Base-by-base conservation (phyloP, 257 asterid species). In the Anisodus tanguticus region DNA sequence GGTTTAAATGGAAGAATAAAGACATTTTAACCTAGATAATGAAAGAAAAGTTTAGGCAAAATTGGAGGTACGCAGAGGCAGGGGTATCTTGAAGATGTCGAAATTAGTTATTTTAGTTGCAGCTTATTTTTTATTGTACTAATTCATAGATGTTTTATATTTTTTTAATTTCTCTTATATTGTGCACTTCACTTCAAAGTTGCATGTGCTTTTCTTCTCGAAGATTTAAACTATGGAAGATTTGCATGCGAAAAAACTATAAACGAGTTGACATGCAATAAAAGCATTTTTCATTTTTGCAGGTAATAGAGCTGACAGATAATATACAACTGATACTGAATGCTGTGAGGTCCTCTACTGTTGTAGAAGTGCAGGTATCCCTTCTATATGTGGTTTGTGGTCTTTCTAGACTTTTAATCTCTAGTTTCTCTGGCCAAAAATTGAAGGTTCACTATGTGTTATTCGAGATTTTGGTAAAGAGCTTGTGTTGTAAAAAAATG, bases 331-430 rank as follows among this genome's bases (percentile, higher is more conserved):
- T 92, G 7, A 88, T 94, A 82, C 79, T 90, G 85, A 90, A 91
- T 84, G 87, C 90, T n/a, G 31, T 94, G 68, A 87, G 87, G 86
- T 84, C 87, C 70, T 94, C 98, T 82, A 88, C 86, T 82, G 78
- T 86, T 72, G 93, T 93, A 84, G 98, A 94, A 92, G 93, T 93
- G 22, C 90, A 94, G 98, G 98, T 93, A 85, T 49, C 7, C 71
- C 8, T 66, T 80, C 45, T 45, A 58, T 2, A 8, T n/a, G 8
- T 59, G 15, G 76, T 69, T 63, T 17, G 57, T 49, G 83, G 47
- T 22, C 39, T 19, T 78, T 35, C 47, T 47, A 45, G n/a, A 26
- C n/a, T 72, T 43, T 16, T 57, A 10, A 6, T 82, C 22, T 64
- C 74, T 80, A 37, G 9, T n/a, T 37, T n/a, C 43, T 37, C 9